Conservation (phyloP, 768 basidiomycete species). For the Serendipita sp. region DNA sequence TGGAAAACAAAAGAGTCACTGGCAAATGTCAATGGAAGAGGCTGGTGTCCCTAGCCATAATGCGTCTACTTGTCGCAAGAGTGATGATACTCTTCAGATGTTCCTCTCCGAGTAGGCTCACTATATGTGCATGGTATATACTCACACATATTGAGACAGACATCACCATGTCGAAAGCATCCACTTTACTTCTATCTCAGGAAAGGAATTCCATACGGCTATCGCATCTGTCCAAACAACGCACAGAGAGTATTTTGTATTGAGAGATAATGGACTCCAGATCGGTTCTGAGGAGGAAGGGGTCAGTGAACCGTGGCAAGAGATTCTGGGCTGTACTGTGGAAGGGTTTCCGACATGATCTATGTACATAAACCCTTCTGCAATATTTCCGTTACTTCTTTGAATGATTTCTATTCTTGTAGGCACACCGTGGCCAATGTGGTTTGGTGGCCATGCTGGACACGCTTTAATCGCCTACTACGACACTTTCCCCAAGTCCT, state of each 20-base stretch:
- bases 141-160: slow-evolving; percentile 20
- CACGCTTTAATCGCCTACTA: no score
- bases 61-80: slow-evolving; percentile 7
- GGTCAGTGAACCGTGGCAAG: slow-evolving; percentile 43
- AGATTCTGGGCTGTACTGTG: slow-evolving; percentile 33
- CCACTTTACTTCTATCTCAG: slow-evolving; percentile 36
- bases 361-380: no score
- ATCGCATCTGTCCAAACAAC: slow-evolving; percentile 58
- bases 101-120: slow-evolving; percentile 45
- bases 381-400: no score
- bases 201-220: slow-evolving; percentile 37
- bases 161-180: slow-evolving; percentile 66
- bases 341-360: slow-evolving; percentile 5
- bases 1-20: slow-evolving; percentile 48
- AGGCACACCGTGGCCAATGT: no score
- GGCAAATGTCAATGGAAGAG: slow-evolving; percentile 58
- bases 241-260: slow-evolving; percentile 46
- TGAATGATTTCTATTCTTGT: no score
- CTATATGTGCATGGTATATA: background rate
- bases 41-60: slow-evolving; percentile 25
- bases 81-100: slow-evolving; percentile 28
- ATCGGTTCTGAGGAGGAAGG: slow-evolving; percentile 65
- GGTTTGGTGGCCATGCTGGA: no score
- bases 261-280: slow-evolving; percentile 64
- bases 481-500: no score